Base-by-base conservation (phyloP, 352 stramenopile species). In the Pythium plurisporium region DNA sequence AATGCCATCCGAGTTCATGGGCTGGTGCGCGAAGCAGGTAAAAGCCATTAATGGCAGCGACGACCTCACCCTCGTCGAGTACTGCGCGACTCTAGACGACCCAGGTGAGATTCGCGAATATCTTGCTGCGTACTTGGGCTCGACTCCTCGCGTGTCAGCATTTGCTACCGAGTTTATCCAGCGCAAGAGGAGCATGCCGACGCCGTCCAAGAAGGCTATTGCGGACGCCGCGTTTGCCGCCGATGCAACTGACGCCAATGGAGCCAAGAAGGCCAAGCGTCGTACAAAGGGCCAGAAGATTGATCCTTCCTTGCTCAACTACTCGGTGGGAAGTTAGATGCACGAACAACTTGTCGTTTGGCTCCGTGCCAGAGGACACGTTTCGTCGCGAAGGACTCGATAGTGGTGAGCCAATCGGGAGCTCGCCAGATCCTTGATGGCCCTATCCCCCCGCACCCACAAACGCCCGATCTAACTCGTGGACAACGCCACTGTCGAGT, bases 121-220 rank as follows among this genome's bases (percentile, higher is more conserved):
- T 60, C 73, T 99, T n/a, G 89, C 90, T 2, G 89, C 92, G 27
- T 98, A 99, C 64, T 74, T 99, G n/a, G 96, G 96, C 36, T 97
- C 86, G 14, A 97, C 91, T 40, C 82, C 93, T 12, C 87, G 95
- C 66, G 96, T 99, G n/a, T 98, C 94, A 19, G 93, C 87, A n/a
- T 99, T 99, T 69, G 96, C 96, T 30, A 97, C 88, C 19, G 96
- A 98, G 67, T 99, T 99, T 54, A 98, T 98, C 69, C 87, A 96
- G 63, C 87, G 87, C 37, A 97, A 96, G 74, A 94, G 93, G 62
- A 80, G 76, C 26, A 64, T 72, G 44, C 56, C 69, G 30, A 60
- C 57, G 7, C 37, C 59, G 12, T 43, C 56, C 14, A 60, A 73
- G 29, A 89, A 87, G 55, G 81, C 67, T 1, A 53, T 62, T 38